Evolutionary conservation across 768 basidiomycete species (phyloP), one percentile per base, ranked within the genome.

Genomic region (Sarcodon aspratus): DNA sequence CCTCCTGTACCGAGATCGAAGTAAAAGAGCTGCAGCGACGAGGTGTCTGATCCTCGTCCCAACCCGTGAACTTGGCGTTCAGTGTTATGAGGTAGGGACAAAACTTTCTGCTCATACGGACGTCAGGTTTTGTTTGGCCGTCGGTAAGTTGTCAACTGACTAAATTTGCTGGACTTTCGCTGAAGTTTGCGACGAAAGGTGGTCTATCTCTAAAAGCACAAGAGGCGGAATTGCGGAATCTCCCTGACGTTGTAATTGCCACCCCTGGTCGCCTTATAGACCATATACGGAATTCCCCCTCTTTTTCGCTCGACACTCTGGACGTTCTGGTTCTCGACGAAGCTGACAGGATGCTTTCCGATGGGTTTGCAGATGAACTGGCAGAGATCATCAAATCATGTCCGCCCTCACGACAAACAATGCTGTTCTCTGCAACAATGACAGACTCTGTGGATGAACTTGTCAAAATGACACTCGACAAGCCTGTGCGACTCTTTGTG

Each of bases 361-460:
- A 93, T 63, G 96, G 94, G 27, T 99, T 98, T 68, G 80, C 85
- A 7, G 96, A 94, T 62, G 96, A 98, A 63, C 72, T 99, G 33
- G 70, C 79, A 13, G 96, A 99, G 66, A 96, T 99, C 57, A 82
- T 98, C 66, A 84, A 82, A 57, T 78, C 87, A 13, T 96, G 93
- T 61, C 93, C 93, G 1, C 65, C 66, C 17, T 85, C 85, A 21
- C 79, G 96, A 35, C 96, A 98, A 63, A 98, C 96, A 3, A 95
- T 99, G 92, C 74, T 99, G 35, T 99, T 99, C 67, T 96, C 93
- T 1, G 96, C 96, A 2, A 99, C 96, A 1, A 98, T 98, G 87
- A 97, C 94, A 4, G 96, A 99, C 64, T 85, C 87, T 1, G 86
- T 98, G 8, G 90, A 96, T 57, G 85, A 93, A 59, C 76, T 99